Base-by-base conservation (phyloP, 2,329 filamentous ascomycete genomes). In the Alternaria sp. region DNA sequence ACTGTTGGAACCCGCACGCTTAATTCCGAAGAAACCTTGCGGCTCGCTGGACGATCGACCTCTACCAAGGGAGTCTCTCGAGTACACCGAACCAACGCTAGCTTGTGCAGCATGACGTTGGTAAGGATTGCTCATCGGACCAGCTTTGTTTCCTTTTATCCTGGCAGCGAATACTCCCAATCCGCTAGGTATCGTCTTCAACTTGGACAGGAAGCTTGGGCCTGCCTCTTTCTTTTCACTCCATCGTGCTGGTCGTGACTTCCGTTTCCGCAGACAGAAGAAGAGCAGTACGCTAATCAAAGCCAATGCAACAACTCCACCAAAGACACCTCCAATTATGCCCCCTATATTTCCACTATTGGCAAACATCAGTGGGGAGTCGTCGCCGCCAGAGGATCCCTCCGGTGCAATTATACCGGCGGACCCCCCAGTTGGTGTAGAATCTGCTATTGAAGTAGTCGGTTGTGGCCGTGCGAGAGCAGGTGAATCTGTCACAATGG, bases 301-400 rank as follows among this genome's bases (percentile, higher is more conserved):
- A 11, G 70, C 72, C 21, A 78, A 64, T 6, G 59, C 72, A n/a
- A 70, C 64, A 14, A 78, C 65, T 4, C 74, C 74, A 28, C 74
- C 75, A 21, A 76, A 58, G n/a, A 74, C 70, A 3, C 73, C 75
- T 42, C 75, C 75, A 24, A 72, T 68, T 33, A 78, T 72, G n/a
- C 67, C 64, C 29, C 68, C 72, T 23, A 76, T 66, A 37, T 75
- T 72, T 3, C 63, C 61, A 45, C 64, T 53, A 6, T 63, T 62
- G 14, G 63, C 61, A 51, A 71, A 56, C 21, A 68, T 74, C 44
- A 71, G 61, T 2, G 62, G 60, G 10, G 56, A 51, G 23, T 60
- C 61, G 34, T 62, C 58, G 21, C 7, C 33, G 13, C 14, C 33
- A 23, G 65, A 40, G 10, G 41, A 41, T 1, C 66, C 66, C 48